phyloP scores from a whole-genome alignment of 73 alveolate species.

The Urostyla sp. region DNA sequence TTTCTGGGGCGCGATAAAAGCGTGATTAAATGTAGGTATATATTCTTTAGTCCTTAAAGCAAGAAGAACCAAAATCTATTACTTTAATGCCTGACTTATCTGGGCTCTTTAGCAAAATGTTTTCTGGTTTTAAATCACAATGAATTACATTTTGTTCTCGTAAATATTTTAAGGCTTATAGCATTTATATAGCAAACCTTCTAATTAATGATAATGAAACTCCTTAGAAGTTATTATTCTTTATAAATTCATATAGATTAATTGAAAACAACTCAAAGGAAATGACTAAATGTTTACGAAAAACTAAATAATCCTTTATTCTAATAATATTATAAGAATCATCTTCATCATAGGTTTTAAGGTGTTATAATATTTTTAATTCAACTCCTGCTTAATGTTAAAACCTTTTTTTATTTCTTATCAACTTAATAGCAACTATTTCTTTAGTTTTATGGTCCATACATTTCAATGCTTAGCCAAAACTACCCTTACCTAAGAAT shows the following conservation, averaged over 20 bases:
- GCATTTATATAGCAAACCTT: constrained; percentile 69
- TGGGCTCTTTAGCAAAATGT: constrained; percentile 58
- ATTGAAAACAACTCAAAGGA: constrained; percentile 84
- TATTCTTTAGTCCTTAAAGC: constrained; percentile 78
- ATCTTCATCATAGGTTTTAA: constrained; percentile 79
- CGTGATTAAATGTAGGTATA: constrained; percentile 83
- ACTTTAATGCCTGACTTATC: constrained; percentile 79
- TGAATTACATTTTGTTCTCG: constrained; percentile 63
- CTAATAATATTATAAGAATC: constrained; percentile 83
- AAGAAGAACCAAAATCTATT: constrained; percentile 90
- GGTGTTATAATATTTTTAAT: constrained; percentile 80
- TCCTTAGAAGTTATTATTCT: constrained; percentile 69
- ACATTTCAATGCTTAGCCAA: constrained; percentile 90
- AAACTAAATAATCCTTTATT: constrained; percentile 78
- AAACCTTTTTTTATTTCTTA: constrained; percentile 85
- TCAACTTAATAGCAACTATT: constrained; percentile 83
- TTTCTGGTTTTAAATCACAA: constrained; percentile 78
- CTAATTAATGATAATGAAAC: constrained; percentile 64
- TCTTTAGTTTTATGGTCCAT: constrained; percentile 88
- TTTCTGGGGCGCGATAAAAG: constrained; percentile 86
- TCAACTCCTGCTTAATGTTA: constrained; percentile 89
- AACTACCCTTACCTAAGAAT: constrained; percentile 87
- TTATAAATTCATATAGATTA: constrained; percentile 80
- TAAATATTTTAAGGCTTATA: constrained; percentile 55
- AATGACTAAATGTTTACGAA: constrained; percentile 84